These are phyloP conservation scores for Phytopythium vexans DNA, from an alignment of 352 stramenopile genomes.

Conservation along the genomic window DNA sequence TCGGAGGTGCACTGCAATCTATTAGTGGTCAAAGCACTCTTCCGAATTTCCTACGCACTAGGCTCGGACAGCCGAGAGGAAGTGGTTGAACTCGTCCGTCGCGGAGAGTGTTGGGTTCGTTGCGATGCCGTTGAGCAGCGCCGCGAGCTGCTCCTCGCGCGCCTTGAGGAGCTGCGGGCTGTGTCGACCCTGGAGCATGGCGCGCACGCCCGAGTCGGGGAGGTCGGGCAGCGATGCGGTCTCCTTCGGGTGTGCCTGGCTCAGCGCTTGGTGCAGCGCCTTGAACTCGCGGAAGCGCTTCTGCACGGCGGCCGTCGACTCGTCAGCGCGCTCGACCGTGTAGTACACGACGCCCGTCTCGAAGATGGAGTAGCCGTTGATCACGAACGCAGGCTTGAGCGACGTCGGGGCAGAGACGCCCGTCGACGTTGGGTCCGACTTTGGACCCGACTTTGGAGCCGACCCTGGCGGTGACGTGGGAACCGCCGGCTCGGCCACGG, in stretches of 20 bases:
- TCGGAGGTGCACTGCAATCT: too few relatives aligned
- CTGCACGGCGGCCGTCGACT: conserved; percentile 28
- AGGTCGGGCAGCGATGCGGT: conserved; percentile 38
- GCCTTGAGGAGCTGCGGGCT: conserved; percentile 56
- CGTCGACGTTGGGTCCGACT: too few relatives aligned
- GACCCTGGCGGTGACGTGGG: too few relatives aligned
- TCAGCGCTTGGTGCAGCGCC: conserved; percentile 44
- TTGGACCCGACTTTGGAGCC: too few relatives aligned
- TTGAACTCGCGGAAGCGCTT: conserved; percentile 86
- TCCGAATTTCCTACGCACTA: neutral
- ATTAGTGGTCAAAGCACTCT: too few relatives aligned
- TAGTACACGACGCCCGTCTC: conserved; percentile 71
- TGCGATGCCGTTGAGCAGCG: conserved; percentile 69
- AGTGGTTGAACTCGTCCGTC: conserved; percentile 56
- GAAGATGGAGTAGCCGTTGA: conserved; percentile 62
- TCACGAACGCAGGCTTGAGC: neutral
- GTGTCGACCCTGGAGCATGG: conserved; percentile 58
- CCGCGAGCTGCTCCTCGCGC: conserved; percentile 54
- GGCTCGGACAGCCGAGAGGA: conserved; percentile 21
- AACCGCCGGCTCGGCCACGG: too few relatives aligned
- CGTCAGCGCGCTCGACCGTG: conserved; percentile 40
- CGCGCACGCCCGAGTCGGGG: conserved; percentile 37
- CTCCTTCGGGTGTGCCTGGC: conserved; percentile 12
- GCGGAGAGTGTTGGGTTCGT: conserved; percentile 37
- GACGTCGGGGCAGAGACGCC: too few relatives aligned